Evolutionary conservation across 768 basidiomycete species (phyloP).

Genomic region (Dacryopinax primogenitus): DNA sequence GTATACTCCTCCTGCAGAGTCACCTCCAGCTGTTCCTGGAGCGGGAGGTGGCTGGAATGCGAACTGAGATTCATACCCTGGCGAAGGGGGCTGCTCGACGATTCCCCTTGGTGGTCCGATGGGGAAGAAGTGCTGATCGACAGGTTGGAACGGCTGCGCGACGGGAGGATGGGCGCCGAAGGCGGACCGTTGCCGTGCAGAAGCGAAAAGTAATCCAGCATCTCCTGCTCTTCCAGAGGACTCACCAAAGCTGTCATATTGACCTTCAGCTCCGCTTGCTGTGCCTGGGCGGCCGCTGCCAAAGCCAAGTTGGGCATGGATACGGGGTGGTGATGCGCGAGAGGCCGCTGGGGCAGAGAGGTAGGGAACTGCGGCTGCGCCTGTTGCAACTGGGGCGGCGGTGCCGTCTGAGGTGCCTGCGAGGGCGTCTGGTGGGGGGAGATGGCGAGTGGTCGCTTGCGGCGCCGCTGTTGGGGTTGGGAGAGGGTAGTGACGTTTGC

Average conservation of each 20-base stretch:
- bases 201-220: background rate
- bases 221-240: background rate
- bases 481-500: background rate
- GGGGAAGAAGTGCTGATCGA: background rate
- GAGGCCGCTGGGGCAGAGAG: background rate
- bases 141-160: background rate
- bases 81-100: background rate
- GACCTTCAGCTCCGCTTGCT: slow-evolving; percentile 1
- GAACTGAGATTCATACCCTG: background rate
- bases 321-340: background rate
- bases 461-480: background rate
- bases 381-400: background rate
- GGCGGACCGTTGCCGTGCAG: background rate
- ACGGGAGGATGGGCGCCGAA: background rate
- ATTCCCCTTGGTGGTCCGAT: background rate
- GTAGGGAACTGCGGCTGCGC: background rate
- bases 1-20: background rate
- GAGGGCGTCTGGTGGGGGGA: background rate
- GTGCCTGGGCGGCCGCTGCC: background rate
- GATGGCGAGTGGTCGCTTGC: slow-evolving; percentile 1
- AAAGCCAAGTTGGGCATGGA: slow-evolving; percentile 1
- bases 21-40: slow-evolving; percentile 1
- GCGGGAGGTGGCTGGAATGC: background rate
- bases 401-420: background rate
- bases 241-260: slow-evolving; percentile 3